phyloP scores from a whole-genome alignment of 306 rosid genomes.

The Trichosanthes truncata region DNA sequence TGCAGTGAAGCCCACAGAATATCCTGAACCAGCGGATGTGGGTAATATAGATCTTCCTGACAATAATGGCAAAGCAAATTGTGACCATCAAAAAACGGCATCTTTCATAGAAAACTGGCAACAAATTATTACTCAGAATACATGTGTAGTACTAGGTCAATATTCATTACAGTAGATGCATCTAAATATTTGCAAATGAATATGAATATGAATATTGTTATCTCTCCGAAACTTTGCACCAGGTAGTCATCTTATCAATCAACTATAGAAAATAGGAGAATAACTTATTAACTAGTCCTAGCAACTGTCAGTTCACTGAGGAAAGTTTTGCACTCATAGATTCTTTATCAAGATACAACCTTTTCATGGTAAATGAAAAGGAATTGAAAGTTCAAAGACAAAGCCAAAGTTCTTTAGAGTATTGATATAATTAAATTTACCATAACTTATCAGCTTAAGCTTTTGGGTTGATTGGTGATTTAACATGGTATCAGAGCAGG shows the following conservation, averaged over 20 bases:
- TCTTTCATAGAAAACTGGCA: not conserved
- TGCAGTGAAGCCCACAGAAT: slow-evolving; percentile 75
- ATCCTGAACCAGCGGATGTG: slow-evolving; percentile 80
- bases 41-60: slow-evolving; percentile 85
- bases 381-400: not conserved
- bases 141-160: not conserved
- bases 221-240: not conserved
- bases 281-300: not conserved
- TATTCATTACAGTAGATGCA: not conserved
- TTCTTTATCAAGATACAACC: not conserved
- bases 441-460: too few species aligned
- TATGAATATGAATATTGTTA: not conserved
- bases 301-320: not conserved
- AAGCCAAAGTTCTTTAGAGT: not conserved
- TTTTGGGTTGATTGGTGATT: too few species aligned
- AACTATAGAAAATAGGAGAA: not conserved
- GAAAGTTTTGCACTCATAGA: not conserved
- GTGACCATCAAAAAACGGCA: not conserved
- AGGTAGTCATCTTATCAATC: not conserved
- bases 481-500: too few species aligned
- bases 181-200: not conserved
- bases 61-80: slow-evolving; percentile 5
- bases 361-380: too few species aligned
- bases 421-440: too few species aligned
- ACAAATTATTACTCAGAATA: not conserved